Base-by-base conservation (phyloP, 495 filamentous ascomycete genomes). In the Melanomma pulvis-pyrius region DNA sequence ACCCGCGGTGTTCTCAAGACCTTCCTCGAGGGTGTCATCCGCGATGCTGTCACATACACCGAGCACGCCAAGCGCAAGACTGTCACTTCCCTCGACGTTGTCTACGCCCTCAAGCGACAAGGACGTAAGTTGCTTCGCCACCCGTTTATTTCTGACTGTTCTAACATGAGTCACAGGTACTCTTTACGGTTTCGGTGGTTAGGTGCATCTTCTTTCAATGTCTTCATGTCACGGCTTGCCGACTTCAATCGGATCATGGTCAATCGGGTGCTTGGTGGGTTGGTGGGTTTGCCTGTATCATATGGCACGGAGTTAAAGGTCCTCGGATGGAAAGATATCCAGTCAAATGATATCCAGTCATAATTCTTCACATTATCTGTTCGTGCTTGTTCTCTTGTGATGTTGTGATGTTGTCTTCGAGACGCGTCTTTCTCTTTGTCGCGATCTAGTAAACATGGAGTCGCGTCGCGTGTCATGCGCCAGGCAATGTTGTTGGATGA, bases 1-100 rank as follows among this genome's bases (percentile, higher is more conserved):
- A 99, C 96, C 74, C 96, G 96, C 79, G 92, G 94, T 88, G 96
- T 99, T 75, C 90, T 99, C 75, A 99, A 99, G 91, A 96, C 94
- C 83, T 99, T 99, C 92, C 92, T 99, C 75, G 96, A 99, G 85
- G 92, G 93, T 85, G 96, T 99, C 84, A 99, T 99, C 81, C 78
- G 79, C 62, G 79, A 80, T 62, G 79, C 79, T 25, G 78, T 79
- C 69, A 75, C 94, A 74, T 98, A 98, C 85, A 97, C 92, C 53
- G 92, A 97, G 83, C 92, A 97, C 84, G 93, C 92, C 76, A 97
- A 97, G 89, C 91, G 92, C 80, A 97, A 97, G 90, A 97, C 92
- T 46, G 92, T 97, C 79, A 97, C 93, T 29, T 96, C 91, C 25
- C 87, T 97, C 69, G 93, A 97, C 77, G 93, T 97, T 24, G 93